A percentile compares a stretch with the other conserved stretches of the same genome.
These are phyloP conservation scores for Schrenkiella parvula DNA, from an alignment of 345 rosid genomes.

Conservation along the genomic window DNA sequence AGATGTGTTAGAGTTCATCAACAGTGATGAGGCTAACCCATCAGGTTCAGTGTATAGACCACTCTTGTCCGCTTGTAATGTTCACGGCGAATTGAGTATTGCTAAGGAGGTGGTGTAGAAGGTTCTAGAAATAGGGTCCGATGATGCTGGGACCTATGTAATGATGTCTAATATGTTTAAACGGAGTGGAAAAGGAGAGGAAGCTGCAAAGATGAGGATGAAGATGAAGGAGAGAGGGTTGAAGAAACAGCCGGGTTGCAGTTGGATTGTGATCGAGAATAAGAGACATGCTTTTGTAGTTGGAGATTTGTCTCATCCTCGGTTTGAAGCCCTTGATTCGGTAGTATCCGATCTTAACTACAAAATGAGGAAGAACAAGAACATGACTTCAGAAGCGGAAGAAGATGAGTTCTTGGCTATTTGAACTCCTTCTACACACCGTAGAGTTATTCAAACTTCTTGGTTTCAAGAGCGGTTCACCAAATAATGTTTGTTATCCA, in stretches of 20 bases:
- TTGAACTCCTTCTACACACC: slow-evolving; percentile 12
- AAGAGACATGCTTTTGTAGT: slow-evolving; percentile 49
- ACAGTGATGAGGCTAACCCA: slow-evolving; percentile 29
- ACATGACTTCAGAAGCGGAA: not conserved
- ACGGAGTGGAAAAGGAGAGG: slow-evolving; percentile 45
- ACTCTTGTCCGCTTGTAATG: slow-evolving; percentile 61
- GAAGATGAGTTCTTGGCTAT: slow-evolving; percentile 11
- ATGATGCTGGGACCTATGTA: slow-evolving; percentile 49
- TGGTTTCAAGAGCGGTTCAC: too few species aligned
- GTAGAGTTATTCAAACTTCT: too few species aligned
- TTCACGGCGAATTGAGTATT: slow-evolving; percentile 42
- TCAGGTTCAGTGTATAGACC: slow-evolving; percentile 58
- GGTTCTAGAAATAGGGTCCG: slow-evolving; percentile 47
- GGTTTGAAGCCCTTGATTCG: slow-evolving; percentile 32
- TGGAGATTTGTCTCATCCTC: slow-evolving; percentile 50
- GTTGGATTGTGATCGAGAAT: slow-evolving; percentile 58
- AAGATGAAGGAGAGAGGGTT: slow-evolving; percentile 60
- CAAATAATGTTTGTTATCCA: too few species aligned
- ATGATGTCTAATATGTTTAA: slow-evolving; percentile 61
- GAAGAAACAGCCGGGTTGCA: slow-evolving; percentile 75
- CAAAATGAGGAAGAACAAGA: slow-evolving; percentile 41
- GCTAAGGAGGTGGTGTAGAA: slow-evolving; percentile 52
- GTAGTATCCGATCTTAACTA: slow-evolving; percentile 41
- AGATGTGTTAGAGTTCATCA: slow-evolving; percentile 45
- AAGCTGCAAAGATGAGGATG: slow-evolving; percentile 49